Evolutionary conservation across 306 rosid genomes (phyloP).

Genomic region (Argentina anserina): DNA sequence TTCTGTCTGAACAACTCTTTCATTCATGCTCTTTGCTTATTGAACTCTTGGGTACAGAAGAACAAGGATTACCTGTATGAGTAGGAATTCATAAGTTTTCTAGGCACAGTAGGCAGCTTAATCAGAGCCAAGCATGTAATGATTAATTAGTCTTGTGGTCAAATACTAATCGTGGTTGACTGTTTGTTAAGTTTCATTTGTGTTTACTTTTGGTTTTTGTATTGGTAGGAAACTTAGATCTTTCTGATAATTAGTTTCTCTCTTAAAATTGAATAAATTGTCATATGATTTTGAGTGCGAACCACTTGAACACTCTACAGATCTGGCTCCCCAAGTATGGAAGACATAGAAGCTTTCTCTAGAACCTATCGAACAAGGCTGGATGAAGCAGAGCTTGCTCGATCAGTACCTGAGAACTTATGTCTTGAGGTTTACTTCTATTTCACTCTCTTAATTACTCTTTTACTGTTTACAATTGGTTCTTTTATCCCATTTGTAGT

Average conservation of each 20-base stretch:
- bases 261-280: constrained; percentile 9
- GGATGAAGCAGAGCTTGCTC: constrained; percentile 77
- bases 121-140: background rate
- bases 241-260: background rate
- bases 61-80: background rate
- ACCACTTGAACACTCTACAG: constrained; percentile 35
- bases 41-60: background rate
- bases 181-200: background rate
- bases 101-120: background rate
- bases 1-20: background rate
- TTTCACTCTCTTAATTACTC: background rate
- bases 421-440: constrained; percentile 63
- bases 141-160: background rate
- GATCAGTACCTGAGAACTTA: constrained; percentile 75
- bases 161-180: background rate
- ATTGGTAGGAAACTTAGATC: background rate
- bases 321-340: constrained; percentile 91
- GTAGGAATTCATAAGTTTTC: background rate
- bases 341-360: constrained; percentile 85
- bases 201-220: background rate
- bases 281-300: constrained; percentile 7
- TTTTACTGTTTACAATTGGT: background rate
- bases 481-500: background rate
- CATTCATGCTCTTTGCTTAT: background rate
- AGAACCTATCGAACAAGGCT: constrained; percentile 55